Evolutionary conservation across 768 basidiomycete species (phyloP).

Genomic region (Phylloporus arenicola): DNA sequence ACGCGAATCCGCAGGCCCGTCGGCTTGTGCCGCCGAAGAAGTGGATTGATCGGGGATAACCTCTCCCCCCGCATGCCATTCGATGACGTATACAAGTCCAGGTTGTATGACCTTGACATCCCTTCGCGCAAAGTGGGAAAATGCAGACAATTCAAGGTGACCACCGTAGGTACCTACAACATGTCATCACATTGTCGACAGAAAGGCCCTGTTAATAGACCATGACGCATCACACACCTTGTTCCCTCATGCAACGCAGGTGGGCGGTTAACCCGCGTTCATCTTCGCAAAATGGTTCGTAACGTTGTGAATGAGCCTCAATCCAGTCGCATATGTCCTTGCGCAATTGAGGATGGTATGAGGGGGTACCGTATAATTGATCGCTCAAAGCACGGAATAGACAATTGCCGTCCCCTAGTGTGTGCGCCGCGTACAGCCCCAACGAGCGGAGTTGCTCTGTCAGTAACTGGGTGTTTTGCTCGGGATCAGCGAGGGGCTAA

Average conservation of each 20-base stretch:
- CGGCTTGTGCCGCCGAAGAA: slow-evolving; percentile 24
- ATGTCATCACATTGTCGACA: slow-evolving; percentile 11
- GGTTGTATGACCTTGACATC: slow-evolving; percentile 93
- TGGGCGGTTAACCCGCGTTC: slow-evolving; percentile 74
- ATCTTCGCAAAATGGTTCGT: slow-evolving; percentile 84
- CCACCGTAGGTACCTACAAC: slow-evolving; percentile 79
- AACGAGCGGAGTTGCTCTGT: slow-evolving; percentile 67
- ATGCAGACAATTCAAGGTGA: slow-evolving; percentile 90
- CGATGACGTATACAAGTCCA: slow-evolving; percentile 84
- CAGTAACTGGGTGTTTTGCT: slow-evolving; percentile 60
- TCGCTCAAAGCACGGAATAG: slow-evolving; percentile 88
- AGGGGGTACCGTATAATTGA: slow-evolving; percentile 75
- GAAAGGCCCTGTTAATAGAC: neutral
- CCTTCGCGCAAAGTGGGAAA: slow-evolving; percentile 71
- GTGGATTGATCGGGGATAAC: slow-evolving; percentile 24
- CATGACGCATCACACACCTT: slow-evolving; percentile 41
- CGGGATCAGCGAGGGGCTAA: slow-evolving; percentile 51
- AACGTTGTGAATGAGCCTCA: slow-evolving; percentile 58
- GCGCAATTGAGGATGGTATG: slow-evolving; percentile 63
- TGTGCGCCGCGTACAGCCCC: slow-evolving; percentile 83
- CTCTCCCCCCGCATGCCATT: slow-evolving; percentile 64
- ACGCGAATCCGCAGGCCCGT: slow-evolving; percentile 31
- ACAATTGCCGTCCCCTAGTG: slow-evolving; percentile 89
- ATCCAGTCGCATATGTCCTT: slow-evolving; percentile 82
- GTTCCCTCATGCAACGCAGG: slow-evolving; percentile 71